Conservation (phyloP, 148 eudicot species). For the Heliamphora exappendiculata region DNA sequence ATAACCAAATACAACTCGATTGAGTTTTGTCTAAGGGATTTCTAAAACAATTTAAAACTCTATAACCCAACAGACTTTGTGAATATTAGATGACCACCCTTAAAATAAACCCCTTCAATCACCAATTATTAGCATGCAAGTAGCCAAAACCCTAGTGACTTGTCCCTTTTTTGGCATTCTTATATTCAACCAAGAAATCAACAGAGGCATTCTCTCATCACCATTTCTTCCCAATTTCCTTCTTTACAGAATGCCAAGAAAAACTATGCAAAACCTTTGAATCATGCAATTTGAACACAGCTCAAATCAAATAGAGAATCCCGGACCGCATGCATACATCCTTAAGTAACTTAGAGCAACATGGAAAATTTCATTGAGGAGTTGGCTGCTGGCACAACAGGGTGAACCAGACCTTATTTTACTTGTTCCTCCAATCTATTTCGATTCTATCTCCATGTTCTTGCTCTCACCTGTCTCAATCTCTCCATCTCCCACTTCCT, state of each 20-base stretch:
- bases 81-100: background rate
- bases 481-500: constrained; percentile 15
- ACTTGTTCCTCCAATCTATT: background rate
- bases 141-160: background rate
- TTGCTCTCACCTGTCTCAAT: constrained; percentile 12
- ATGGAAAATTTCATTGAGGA: no score
- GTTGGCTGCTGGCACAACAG: no score
- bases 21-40: no score
- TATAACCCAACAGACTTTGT: background rate
- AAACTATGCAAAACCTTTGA: background rate
- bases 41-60: no score
- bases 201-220: background rate
- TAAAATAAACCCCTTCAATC: background rate
- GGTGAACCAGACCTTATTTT: no score
- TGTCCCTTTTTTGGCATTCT: background rate
- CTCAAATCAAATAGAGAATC: no score
- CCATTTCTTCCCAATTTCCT: background rate
- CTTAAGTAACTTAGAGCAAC: no score
- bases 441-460: constrained; percentile 13
- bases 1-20: no score
- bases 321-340: no score
- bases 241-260: constrained; percentile 4
- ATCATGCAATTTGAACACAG: constrained; percentile 8
- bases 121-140: constrained; percentile 2
- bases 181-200: background rate